phyloP scores from a whole-genome alignment of 192 early-diverging fungal genomes.

The Powellomyces hirtus region DNA sequence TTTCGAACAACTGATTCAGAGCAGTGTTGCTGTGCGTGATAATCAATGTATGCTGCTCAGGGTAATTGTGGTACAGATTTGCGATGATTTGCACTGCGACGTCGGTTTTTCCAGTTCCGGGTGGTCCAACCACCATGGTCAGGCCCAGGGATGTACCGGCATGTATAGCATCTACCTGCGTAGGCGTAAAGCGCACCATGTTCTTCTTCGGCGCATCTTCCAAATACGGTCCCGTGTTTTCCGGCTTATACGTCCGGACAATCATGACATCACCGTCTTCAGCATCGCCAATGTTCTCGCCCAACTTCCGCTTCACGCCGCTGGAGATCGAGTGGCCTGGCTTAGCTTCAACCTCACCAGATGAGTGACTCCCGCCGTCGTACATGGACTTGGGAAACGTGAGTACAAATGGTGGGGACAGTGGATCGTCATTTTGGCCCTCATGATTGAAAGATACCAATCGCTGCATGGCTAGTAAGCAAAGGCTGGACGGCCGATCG shows the following conservation, averaged over 20 bases:
- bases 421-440: conserved; percentile 24
- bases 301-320: conserved; percentile 41
- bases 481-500: too few species aligned
- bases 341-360: conserved; percentile 12
- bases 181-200: conserved; percentile 78
- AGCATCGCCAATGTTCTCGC: conserved; percentile 32
- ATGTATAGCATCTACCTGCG: conserved; percentile 82
- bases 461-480: too few species aligned
- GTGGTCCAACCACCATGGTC: conserved; percentile 94
- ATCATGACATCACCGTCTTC: conserved; percentile 45
- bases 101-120: conserved; percentile 98
- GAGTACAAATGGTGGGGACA: conserved; percentile 73
- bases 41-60: conserved; percentile 85
- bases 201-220: conserved; percentile 70
- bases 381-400: conserved; percentile 60
- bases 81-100: conserved; percentile 95
- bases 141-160: conserved; percentile 84
- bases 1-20: conserved; percentile 98
- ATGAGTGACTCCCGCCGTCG: background rate
- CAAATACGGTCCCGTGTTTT: conserved; percentile 74
- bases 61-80: conserved; percentile 91
- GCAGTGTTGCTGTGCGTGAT: conserved; percentile 98
- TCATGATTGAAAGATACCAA: too few species aligned
- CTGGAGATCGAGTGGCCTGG: background rate
- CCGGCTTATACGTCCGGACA: conserved; percentile 62